Evolutionary conservation across 2,329 filamentous ascomycete species (phyloP), one percentile per base, ranked within the genome.

Genomic region (Fusarium pseudoanthophilum): DNA sequence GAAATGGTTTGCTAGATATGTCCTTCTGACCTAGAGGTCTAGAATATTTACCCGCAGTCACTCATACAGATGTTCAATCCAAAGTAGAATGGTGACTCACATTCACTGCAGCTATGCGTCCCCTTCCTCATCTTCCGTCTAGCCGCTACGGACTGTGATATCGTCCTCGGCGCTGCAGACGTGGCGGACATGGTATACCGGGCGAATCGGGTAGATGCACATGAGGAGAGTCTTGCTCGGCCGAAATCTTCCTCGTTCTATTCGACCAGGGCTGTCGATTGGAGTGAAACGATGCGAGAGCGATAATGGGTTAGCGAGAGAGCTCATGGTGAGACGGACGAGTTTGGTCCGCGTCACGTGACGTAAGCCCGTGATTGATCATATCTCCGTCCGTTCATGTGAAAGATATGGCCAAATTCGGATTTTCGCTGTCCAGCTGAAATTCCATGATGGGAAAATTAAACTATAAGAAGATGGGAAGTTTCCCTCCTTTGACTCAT

Each of bases 11-110:
- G 10, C 5, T 15, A 7, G 7, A 37, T 16, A 21, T 10, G 21
- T 16, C 4, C 10, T 4, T 9, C 9, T 16, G 1, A 5, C 3
- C 18, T 26, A 26, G 6, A 36, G 2, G 13, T 11, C 8, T 1
- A 1, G 0, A 2, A 15, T 8, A 13, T 15, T 10, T 21, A 36
- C 2, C 30, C 30, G 30, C 30, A 32, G 30, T 32, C 30, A 32
- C 30, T 1, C 30, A 32, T 13, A 13, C 30, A 13, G 11, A 32
- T 32, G 11, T 32, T 32, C 30, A 32, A 4, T 11, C 16, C 4
- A 34, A 8, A 8, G 11, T 0, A 24, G 4, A 0, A 16, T 4
- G 2, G 3, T 2, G 10, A 53, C 49, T 37, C 32, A 53, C 49
- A 53, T 37, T 53, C 49, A 11, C 5, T 53, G 2, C 49, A 53